A percentile compares a stretch with the other conserved stretches of the same genome.
These are phyloP conservation scores for Pinus taeda DNA, from an alignment of 75 land plant genomes.

Conservation along the genomic window DNA sequence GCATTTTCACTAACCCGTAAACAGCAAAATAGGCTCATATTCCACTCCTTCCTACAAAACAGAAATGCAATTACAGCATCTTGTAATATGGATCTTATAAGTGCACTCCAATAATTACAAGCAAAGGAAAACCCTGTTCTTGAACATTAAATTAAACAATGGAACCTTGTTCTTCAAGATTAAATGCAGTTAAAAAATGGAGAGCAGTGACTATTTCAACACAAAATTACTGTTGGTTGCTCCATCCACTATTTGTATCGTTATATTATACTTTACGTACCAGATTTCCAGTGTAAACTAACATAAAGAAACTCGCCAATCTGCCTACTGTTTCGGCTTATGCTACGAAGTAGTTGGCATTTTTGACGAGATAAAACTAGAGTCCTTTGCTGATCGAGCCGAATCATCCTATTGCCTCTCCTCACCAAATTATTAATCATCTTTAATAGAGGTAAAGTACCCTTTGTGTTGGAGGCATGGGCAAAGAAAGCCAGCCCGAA, in stretches of 20 bases:
- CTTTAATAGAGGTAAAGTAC: slow-evolving; percentile 60
- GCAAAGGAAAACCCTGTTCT: neutral
- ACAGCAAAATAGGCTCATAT: neutral
- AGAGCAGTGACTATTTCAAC: neutral
- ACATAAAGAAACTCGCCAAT: neutral
- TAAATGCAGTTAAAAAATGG: no score
- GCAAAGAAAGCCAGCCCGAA: slow-evolving; percentile 74
- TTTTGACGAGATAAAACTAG: neutral
- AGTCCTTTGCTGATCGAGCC: neutral
- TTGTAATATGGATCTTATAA: neutral
- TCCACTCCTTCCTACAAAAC: neutral
- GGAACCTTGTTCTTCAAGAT: no score
- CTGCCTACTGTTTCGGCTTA: neutral
- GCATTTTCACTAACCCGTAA: neutral
- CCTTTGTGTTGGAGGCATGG: slow-evolving; percentile 74
- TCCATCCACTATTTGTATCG: neutral
- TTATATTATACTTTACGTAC: neutral
- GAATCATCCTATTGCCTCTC: slow-evolving; percentile 30
- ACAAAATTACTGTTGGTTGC: neutral
- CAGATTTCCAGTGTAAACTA: neutral
- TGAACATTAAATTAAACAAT: no score
- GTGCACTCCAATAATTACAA: neutral
- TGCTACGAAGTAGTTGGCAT: neutral
- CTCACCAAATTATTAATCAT: slow-evolving; percentile 62
- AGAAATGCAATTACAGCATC: neutral